Evolutionary conservation across 1,284 basidiomycete species (phyloP), one percentile per base, ranked within the genome.

Genomic region (Malassezia furfur): DNA sequence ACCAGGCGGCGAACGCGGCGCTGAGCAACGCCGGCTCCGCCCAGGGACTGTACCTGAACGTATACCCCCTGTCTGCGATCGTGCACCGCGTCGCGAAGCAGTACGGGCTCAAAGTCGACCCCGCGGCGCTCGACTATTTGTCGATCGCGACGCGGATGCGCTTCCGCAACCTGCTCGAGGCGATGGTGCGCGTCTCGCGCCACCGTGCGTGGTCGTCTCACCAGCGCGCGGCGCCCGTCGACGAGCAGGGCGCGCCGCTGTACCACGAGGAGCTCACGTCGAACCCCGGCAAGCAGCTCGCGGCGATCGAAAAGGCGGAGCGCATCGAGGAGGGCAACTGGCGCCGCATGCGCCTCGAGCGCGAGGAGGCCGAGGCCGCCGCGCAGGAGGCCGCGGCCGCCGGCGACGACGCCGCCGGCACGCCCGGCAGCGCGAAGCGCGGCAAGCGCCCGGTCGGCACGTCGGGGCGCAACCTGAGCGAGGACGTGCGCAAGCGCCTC

Each of bases 131-230:
- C 50, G 66, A 69, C 45, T 70, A 72, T 37, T 54, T 74, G 43
- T 72, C 68, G 4, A 48, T 72, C 14, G 70, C 70, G 10, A 62
- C 72, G 4, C 59, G 64, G 30, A 64, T 61, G 19, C 55, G 72
- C 3, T 59, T 73, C 57, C 68, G 69, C 36, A 73, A 70, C 48
- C 54, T 74, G 17, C 54, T 72, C 36, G 72, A 73, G 43, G 49
- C 48, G 35, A 74, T 74, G 72, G 61, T 74, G 28, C 57, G 61
- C 12, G 59, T 66, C 7, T 67, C 68, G 5, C 61, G 72, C 5
- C 72, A 74, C 47, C 66, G 72, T 15, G 61, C 59, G 48, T 73
- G 70, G 70, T 64, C 67, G 5, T 62, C 68, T 10, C 65, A 71
- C 49, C 63, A 68, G 28, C 66, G 71, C 19, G 51, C 59, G 12